Evolutionary conservation across 1,139 yeast species (phyloP), one percentile per base, ranked within the genome.

Genomic region (Suhomyces anneliseae): DNA sequence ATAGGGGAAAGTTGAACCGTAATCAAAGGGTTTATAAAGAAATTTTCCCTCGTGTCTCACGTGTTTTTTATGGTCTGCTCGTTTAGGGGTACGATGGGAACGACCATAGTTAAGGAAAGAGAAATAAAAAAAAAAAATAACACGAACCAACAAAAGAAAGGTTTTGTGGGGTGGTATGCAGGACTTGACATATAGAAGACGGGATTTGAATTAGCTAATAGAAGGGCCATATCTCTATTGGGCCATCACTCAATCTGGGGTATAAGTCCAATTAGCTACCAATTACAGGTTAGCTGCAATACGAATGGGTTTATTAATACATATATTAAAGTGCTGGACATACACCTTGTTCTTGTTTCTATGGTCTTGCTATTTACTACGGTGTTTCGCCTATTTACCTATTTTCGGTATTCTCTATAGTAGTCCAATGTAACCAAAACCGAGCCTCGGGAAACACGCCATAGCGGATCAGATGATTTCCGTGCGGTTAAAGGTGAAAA

Each of bases 81-180:
- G 46, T 39, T 33, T 44, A 39, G 43, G 38, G 40, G 41, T 38
- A 47, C 53, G 51, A 50, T 39, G 37, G 53, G 51, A 43, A 50
- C 49, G 49, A 48, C 34, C 35, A 19, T 19, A 19, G 24, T 19
- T 19, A 19, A 19, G 24, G 24, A 19, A 19, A 19, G 24, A 19
- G 24, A 19, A 19, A 11, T 29, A 29, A 29, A 29, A 29, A 29
- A 29, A 9, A 11, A 29, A 29, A 29, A 29, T 14, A 14, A 11
- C 32, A 9, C 32, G 24, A 19, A 19, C 24, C 24, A 19, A 19
- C 24, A 19, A 19, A 19, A 19, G 24, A 19, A 19, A 19, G 24
- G 24, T 19, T 19, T 19, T 19, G n/a, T 6, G 3, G n/a, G 32
- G 32, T 29, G 9, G 32, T 29, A 29, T 29, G n/a, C 32, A 29